A percentile compares a stretch with the other conserved stretches of the same genome.
phyloP scores from a whole-genome alignment of 169 alveolate genomes.

The Plasmodium relictum region DNA sequence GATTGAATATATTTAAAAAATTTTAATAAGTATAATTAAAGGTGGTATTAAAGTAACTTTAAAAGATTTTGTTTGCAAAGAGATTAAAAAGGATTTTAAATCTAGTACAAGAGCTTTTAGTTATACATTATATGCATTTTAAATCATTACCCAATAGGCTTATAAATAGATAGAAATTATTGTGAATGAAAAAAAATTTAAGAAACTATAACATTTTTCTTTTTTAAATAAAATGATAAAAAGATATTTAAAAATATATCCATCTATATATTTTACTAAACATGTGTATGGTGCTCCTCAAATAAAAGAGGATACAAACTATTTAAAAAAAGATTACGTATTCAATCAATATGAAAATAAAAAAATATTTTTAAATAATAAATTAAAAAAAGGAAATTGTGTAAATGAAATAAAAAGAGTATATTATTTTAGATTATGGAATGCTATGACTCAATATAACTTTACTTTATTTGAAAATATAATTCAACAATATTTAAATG shows the following conservation, averaged over 20 bases:
- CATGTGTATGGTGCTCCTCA: constrained; percentile 69
- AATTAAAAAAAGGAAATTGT: constrained; percentile 57
- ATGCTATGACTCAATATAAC: constrained; percentile 74
- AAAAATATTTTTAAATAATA: constrained; percentile 54
- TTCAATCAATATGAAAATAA: constrained; percentile 60
- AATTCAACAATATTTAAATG: constrained; percentile 71
- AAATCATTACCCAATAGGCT: no score
- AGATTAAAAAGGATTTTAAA: no score
- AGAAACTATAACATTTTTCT: neutral
- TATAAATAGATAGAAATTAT: neutral
- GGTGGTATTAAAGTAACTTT: no score
- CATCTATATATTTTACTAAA: constrained; percentile 69
- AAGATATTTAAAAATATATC: constrained; percentile 64
- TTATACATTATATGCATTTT: no score
- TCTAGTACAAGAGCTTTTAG: no score
- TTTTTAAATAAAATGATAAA: constrained; percentile 28
- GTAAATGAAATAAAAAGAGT: constrained; percentile 68
- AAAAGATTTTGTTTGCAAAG: no score
- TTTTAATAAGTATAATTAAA: no score
- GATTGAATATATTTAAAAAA: no score
- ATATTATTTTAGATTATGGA: constrained; percentile 74
- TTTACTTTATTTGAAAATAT: constrained; percentile 66
- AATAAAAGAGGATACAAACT: constrained; percentile 11
- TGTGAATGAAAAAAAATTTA: neutral
- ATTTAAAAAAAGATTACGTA: constrained; percentile 68